phyloP scores from a whole-genome alignment of 73 alveolate species.

The Paramecium tetraurelia region DNA sequence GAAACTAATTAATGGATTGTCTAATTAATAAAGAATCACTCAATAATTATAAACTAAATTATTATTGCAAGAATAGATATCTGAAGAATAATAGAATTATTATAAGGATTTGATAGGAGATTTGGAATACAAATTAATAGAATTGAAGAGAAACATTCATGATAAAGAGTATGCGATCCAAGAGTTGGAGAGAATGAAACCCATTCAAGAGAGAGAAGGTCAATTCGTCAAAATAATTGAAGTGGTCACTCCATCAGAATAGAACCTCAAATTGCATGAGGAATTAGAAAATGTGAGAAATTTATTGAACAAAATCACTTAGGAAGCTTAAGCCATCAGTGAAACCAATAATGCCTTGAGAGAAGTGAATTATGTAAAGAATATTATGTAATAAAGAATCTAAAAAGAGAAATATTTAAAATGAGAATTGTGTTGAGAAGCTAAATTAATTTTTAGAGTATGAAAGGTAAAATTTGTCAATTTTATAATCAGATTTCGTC shows the following conservation, averaged over 20 bases:
- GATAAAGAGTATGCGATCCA: constrained; percentile 60
- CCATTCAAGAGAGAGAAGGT: constrained; percentile 47
- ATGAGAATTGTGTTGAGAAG: constrained; percentile 45
- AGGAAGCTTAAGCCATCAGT: not conserved
- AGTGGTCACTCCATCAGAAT: constrained; percentile 46
- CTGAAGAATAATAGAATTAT: constrained; percentile 41
- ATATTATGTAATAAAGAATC: not conserved
- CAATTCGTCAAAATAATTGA: constrained; percentile 1
- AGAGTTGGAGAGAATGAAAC: constrained; percentile 58
- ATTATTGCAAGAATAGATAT: constrained; percentile 39
- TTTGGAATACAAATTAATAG: constrained; percentile 51
- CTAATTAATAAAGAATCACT: not conserved
- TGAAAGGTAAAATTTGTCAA: constrained; percentile 41
- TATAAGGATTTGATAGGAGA: constrained; percentile 52
- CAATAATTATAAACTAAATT: not conserved
- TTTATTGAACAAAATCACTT: not conserved
- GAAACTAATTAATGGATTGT: not conserved
- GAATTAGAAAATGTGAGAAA: constrained; percentile 52
- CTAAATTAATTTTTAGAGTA: constrained; percentile 1
- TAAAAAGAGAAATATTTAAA: constrained; percentile 55
- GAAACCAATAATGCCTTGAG: not conserved
- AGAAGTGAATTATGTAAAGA: constrained; percentile 25
- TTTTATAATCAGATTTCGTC: constrained; percentile 23
- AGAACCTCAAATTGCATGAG: constrained; percentile 42
- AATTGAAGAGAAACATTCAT: constrained; percentile 53